Percentiles rank a stretch among this genome's conserved stretches.
Conservation (phyloP, 208 protist species). For the Wallacemonas sp. region DNA sequence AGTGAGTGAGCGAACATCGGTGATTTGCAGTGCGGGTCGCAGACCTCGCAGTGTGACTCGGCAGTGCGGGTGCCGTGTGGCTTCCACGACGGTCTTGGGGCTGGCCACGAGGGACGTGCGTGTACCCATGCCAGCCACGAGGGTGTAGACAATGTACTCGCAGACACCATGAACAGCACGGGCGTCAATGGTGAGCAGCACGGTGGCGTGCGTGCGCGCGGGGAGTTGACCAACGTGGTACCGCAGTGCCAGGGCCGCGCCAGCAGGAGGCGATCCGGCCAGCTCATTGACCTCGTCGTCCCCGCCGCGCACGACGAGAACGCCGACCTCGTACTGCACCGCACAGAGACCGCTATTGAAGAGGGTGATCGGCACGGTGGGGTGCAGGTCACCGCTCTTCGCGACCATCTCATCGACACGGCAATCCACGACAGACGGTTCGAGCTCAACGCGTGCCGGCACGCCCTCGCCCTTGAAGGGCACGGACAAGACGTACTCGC, state of each 20-base stretch:
- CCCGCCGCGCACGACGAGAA: constrained; percentile 12
- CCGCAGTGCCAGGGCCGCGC: constrained; percentile 31
- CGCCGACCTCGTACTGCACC: constrained; percentile 74
- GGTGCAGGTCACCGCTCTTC: constrained; percentile 49
- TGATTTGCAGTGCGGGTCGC: constrained; percentile 77
- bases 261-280: not conserved
- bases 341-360: constrained; percentile 86
- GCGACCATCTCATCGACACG: constrained; percentile 25
- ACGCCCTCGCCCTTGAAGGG: constrained; percentile 63
- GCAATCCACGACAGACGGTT: constrained; percentile 71
- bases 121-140: constrained; percentile 30
- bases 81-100: constrained; percentile 39
- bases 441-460: constrained; percentile 67
- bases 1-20: constrained; percentile 64
- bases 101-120: constrained; percentile 21
- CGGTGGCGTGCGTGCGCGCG: constrained; percentile 81
- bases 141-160: constrained; percentile 75
- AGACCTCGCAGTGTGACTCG: constrained; percentile 48
- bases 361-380: constrained; percentile 62
- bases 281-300: not conserved
- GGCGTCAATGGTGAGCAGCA: constrained; percentile 64
- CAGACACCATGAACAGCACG: constrained; percentile 47
- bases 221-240: constrained; percentile 65
- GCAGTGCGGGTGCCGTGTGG: constrained; percentile 71
- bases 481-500: constrained; percentile 31